Base-by-base conservation (phyloP, 768 basidiomycete genomes). In the Lactifluus piperatus region DNA sequence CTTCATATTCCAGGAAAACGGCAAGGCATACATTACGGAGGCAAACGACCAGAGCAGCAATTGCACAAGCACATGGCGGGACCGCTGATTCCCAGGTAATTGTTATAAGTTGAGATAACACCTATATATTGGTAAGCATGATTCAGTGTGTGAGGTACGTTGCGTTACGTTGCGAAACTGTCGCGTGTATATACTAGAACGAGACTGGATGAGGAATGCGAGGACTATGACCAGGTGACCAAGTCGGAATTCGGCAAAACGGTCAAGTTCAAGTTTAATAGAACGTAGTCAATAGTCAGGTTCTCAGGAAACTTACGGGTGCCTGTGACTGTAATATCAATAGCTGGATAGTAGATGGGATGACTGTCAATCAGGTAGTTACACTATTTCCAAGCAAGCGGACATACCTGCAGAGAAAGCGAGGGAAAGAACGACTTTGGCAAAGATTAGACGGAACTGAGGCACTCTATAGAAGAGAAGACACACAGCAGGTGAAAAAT, bases 31-130 rank as follows among this genome's bases (percentile, higher is more conserved):
- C 60, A 3, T 30, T 30, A 24, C 7, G 29, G 13, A 67, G 18
- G 45, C 63, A 65, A 1, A 57, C 65, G 14, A 69, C 50, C n/a
- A 68, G 58, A 3, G 64, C 61, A 10, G 65, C 49, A 7, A 69
- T 61, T 5, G 69, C 68, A 39, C 68, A 70, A 6, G 62, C 32
- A 39, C 66, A 69, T 5, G 69, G 68, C 2, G 66, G 68, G 16
- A 70, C 16, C 1, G 69, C 69, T 0, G 69, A 66, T 48, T 70
- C 69, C 69, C 69, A 70, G 3, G 67, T 64, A 22, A 70, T 53
- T 1, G 56, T 41, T 0, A 67, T 65, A 2, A 70, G 58, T 0
- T 63, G 63, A 11, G 50, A 57, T 27, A 37, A 22, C 10, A 56
- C 36, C 60, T 61, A n/a, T 8, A 9, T n/a, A 47, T 27, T 5